Base-by-base conservation (phyloP, 2,329 filamentous ascomycete genomes). In the Metarhizium robertsii region DNA sequence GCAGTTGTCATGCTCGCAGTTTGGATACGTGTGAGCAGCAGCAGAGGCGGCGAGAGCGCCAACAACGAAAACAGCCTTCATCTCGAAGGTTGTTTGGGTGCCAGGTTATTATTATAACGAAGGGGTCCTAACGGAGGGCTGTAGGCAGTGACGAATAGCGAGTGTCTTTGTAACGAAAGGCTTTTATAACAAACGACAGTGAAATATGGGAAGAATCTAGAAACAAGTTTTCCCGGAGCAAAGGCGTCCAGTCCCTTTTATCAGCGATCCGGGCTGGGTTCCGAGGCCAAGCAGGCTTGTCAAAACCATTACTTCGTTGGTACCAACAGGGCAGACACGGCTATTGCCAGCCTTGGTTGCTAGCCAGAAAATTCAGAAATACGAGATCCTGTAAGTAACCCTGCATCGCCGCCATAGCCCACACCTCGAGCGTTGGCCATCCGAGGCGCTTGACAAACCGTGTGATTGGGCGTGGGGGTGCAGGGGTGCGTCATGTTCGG, bases 1-100 rank as follows among this genome's bases (percentile, higher is more conserved):
- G 65, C 69, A 72, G 64, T 69, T 67, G 55, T 68, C 64, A 18
- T 54, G 40, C 50, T 69, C 66, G 57, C 65, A 68, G 38, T 64
- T 55, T 40, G 68, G 67, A 53, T 64, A 69, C 8, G 55, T 49
- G 59, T 56, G 61, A 32, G 67, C 69, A 57, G 61, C 66, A 49
- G 61, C 59, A 55, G 60, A 62, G 49, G 64, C 59, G 64, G 67
- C 69, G 50, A 71, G 56, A 60, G 65, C 68, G 61, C 64, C 64
- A 40, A 71, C 55, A 55, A 70, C 54, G 52, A 65, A 50, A 32
- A 55, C 53, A 56, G 64, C 61, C 65, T 71, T 72, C 71, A 73
- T 73, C 25, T 59, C 67, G 58, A 38, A 32, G n/a, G 18, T 16
- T 32, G 16, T 40, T 46, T 40, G 8, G 30, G 18, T 46, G 30